Evolutionary conservation across 2,329 filamentous ascomycete species (phyloP), one percentile per base, ranked within the genome.

Genomic region (Penicillium sp.): DNA sequence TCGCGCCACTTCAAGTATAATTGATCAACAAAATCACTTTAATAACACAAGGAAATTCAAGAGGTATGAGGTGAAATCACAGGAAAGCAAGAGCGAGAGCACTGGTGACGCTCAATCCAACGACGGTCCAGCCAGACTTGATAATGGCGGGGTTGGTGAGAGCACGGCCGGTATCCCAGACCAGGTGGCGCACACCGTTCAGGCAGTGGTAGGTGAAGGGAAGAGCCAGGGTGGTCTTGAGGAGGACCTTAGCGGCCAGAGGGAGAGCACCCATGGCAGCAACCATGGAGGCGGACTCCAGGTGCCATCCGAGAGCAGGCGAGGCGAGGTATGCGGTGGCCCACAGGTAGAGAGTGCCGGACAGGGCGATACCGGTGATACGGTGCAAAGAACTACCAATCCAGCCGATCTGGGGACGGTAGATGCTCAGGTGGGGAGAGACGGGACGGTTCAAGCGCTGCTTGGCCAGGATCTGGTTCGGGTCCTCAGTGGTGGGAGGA

Each of bases 381-480:
- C 90, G 89, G 75, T 89, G 87, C 72, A 87, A 78, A 47, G 76
- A 82, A 59, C 82, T 84, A 58, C 78, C 77, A 70, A 87, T 84
- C 85, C 84, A 95, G 60, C 88, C 93, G 73, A 96, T 86, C 70
- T 88, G 82, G 50, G 85, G 80, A 69, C 82, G 79, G 82, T 96
- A 96, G 79, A 94, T 90, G 64, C 74, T 69, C 54, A 96, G 81
- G 68, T 96, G 89, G 45, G 90, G 90, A 37, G 88, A 79, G 61
- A 95, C 78, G 66, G 90, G 90, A 42, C 90, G 90, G 64, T 78
- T 72, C 46, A 85, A 78, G 62, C 90, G 90, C 77, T 96, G 90
- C 64, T 81, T 75, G 62, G 80, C 84, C 66, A 96, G 87, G 71
- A 95, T 81, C 57, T 68, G 61, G 49, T 50, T 65, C 10, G 65